phyloP scores from a whole-genome alignment of 108 stramenopile genomes.

The Pseudonitzschia pungens region DNA sequence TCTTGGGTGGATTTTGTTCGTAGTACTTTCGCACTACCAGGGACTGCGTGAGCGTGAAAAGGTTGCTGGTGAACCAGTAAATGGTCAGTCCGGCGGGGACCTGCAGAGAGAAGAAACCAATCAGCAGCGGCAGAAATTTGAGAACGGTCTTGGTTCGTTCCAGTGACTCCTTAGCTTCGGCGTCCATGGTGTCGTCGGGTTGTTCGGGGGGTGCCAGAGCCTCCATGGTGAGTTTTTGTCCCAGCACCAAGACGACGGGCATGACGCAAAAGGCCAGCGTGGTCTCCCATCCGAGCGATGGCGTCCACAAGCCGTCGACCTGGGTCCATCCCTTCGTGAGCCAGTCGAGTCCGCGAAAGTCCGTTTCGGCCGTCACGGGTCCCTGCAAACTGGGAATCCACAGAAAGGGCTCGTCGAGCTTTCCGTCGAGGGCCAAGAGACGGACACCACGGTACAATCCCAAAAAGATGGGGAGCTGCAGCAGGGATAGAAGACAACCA shows the following conservation, averaged over 20 bases:
- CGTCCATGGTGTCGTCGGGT: slow-evolving; percentile 42
- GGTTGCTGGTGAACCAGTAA: slow-evolving; percentile 95
- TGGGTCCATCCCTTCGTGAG: slow-evolving; percentile 60
- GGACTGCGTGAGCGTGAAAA: slow-evolving; percentile 83
- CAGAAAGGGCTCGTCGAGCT: slow-evolving; percentile 88
- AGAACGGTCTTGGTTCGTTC: slow-evolving; percentile 70
- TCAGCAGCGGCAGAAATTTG: slow-evolving; percentile 92
- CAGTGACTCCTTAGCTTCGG: slow-evolving; percentile 33
- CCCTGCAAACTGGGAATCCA: slow-evolving; percentile 95
- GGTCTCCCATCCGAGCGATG: slow-evolving; percentile 91
- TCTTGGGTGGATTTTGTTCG: slow-evolving; percentile 78
- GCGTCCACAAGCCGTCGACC: slow-evolving; percentile 51
- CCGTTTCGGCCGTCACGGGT: slow-evolving; percentile 77
- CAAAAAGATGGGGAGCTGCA: slow-evolving; percentile 92
- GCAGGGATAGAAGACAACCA: slow-evolving; percentile 86
- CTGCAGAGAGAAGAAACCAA: slow-evolving; percentile 93
- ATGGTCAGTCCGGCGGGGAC: slow-evolving; percentile 96
- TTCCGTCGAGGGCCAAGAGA: slow-evolving; percentile 81
- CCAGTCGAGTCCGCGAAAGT: slow-evolving; percentile 86
- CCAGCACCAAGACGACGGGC: slow-evolving; percentile 86
- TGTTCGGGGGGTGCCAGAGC: slow-evolving; percentile 79
- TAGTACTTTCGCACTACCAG: slow-evolving; percentile 73
- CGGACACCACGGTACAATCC: slow-evolving; percentile 91
- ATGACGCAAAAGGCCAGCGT: slow-evolving; percentile 88
- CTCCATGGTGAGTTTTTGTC: slow-evolving; percentile 85